Base-by-base conservation (phyloP, 495 filamentous ascomycete species). In the Xylaria castorea region DNA sequence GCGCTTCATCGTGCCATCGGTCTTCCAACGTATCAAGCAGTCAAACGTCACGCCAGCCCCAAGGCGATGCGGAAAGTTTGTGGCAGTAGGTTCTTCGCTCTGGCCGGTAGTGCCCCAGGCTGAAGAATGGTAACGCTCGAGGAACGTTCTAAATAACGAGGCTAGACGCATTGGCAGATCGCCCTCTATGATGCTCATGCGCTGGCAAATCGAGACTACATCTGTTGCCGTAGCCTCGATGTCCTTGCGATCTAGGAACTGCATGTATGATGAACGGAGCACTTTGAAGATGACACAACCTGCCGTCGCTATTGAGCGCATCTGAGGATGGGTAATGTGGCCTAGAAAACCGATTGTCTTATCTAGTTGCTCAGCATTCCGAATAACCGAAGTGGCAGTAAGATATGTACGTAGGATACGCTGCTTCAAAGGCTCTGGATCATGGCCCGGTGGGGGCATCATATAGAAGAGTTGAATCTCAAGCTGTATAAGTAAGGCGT, bases 381-480 rank as follows among this genome's bases (percentile, higher is more conserved):
- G 76, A 71, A 85, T 75, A 34, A 83, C 70, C 16, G 79, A 66
- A 27, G 78, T 78, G 68, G 83, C 81, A 3, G 83, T 85, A 60
- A 73, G 79, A 76, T 81, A 84, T 61, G 80, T 73, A 2, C 83
- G 83, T 53, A 84, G 72, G 7, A 84, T 71, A 71, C 81, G 81
- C 40, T 81, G 80, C 66, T 82, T 83, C 5, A 84, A 75, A n/a
- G 80, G 75, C 30, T 79, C 81, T 14, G 75, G 48, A 75, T 72
- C 72, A 70, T 78, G 79, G 57, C 77, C 77, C 1, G 81, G 79
- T 1, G 79, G 73, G 36, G 83, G 82, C 73, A 85, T 82, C 70
- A 85, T 77, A 77, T 85, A 85, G 76, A 81, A 85, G 16, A 76
- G 77, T 62, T 85, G 83, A 62, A 85, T 83, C 14, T 85, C 83